Base-by-base conservation (phyloP, 345 rosid genomes). In the Brassica incana region DNA sequence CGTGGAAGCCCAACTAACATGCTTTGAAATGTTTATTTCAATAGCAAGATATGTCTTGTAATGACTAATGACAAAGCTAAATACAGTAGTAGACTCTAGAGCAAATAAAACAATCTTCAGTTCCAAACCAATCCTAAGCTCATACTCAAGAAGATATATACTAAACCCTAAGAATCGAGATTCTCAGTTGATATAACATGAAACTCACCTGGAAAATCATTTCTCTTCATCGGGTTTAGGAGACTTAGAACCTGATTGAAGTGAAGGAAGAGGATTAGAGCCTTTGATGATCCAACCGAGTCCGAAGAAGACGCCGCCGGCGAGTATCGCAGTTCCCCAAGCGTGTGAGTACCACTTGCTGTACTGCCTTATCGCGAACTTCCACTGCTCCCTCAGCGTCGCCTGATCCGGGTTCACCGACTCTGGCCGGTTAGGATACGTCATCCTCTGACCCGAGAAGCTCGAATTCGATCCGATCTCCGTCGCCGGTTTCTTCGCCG, bases 251-350 rank as follows among this genome's bases (percentile, higher is more conserved):
- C 66, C 20, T 5, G 84, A 45, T 54, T 83, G 87, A 69, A 84
- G 79, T 1, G 97, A 92, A 68, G 97, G 92, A 33, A 95, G 83
- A 71, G 99, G 98, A 82, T 94, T 95, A 20, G 85, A 84, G 66
- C 97, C 99, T 71, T 95, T 95, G 63, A 95, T 84, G 83, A 89
- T 43, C 97, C 95, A 95, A 11, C 97, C 95, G 0, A 95, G 88
- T 14, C 95, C 97, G 29, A 87, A 95, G 83, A 95, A 95, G 3
- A 97, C 82, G 4, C 88, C 77, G 0, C 94, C 97, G 3, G 97
- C 98, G 43, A 95, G 86, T 77, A 95, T 92, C 23, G 94, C 97
- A 4, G 97, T 85, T 2, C 98, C 97, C 99, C 98, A 91, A 4
- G 97, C 98, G 64, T 90, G 95, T 16, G 94, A 86, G 78, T 92